Conservation (phyloP, 192 early-diverging fungal genomes). For the Mortierella claussenii region DNA sequence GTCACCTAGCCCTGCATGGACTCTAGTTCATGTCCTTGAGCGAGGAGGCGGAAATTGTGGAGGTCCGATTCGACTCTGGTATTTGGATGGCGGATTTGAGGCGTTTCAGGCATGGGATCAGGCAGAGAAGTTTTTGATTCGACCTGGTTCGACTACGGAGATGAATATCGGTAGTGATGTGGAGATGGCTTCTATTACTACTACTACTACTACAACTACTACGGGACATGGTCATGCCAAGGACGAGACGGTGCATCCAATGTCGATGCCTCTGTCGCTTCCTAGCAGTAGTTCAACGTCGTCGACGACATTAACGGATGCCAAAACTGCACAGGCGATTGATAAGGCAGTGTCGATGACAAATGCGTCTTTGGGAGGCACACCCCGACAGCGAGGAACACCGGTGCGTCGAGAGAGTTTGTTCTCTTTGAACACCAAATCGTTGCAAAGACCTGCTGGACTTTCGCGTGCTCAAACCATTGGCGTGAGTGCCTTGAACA, state of each 20-base stretch:
- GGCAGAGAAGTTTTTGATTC: constrained; percentile 23
- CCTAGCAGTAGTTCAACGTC: constrained; percentile 27
- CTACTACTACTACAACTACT: no score
- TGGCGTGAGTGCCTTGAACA: constrained; percentile 34
- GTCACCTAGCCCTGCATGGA: constrained; percentile 62
- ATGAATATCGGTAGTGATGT: constrained; percentile 7
- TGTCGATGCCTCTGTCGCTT: constrained; percentile 13
- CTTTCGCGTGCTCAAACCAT: constrained; percentile 28
- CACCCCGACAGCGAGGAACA: constrained; percentile 14
- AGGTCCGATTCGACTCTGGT: constrained; percentile 42
- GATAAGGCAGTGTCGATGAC: constrained; percentile 41
- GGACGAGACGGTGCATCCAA: constrained; percentile 8
- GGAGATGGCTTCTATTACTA: constrained; percentile 1
- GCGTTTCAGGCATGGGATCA: constrained; percentile 56
- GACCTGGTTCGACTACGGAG: constrained; percentile 24
- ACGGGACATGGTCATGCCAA: background rate
- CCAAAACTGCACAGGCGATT: constrained; percentile 44
- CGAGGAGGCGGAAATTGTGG: constrained; percentile 40
- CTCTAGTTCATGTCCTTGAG: constrained; percentile 59
- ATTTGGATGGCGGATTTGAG: constrained; percentile 63
- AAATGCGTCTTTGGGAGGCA: constrained; percentile 24
- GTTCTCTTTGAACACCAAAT: constrained; percentile 51
- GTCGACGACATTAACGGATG: constrained; percentile 19
- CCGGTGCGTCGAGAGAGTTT: constrained; percentile 38
- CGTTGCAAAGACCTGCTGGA: constrained; percentile 26